Conservation (phyloP, 192 early-diverging fungal species). For the Geosiphon pyriformis region DNA sequence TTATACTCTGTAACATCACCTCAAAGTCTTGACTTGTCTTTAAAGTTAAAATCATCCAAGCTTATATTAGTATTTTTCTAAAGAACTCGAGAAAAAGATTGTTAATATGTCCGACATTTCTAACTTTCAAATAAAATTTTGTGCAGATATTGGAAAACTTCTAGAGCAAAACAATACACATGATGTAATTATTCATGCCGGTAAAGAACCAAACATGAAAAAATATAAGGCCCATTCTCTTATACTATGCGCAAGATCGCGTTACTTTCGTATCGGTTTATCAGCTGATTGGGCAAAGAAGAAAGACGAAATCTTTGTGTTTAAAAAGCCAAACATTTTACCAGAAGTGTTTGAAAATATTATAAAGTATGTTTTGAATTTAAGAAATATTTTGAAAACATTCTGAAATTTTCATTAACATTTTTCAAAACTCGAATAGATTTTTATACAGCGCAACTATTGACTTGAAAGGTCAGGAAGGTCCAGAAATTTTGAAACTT, state of each 20-base stretch:
- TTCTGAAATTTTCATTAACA: background rate
- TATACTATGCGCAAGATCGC: constrained; percentile 4
- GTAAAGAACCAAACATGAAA: background rate
- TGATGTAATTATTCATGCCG: constrained; percentile 13
- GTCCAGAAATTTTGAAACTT: constrained; percentile 10
- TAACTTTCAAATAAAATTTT: background rate
- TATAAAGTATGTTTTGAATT: background rate
- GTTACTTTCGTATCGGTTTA: constrained; percentile 14
- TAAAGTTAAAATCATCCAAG: too few species aligned
- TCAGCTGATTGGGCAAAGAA: constrained; percentile 12
- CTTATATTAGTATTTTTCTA: too few species aligned
- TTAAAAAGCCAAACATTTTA: constrained; percentile 23
- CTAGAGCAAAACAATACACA: background rate
- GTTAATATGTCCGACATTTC: too few species aligned
- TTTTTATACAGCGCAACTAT: constrained; percentile 13
- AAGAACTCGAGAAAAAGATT: too few species aligned
- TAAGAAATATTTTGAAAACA: background rate
- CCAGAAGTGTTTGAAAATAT: constrained; percentile 1
- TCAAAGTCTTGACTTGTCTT: too few species aligned
- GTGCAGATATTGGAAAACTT: background rate
- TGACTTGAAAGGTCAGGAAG: background rate
- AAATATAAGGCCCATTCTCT: constrained; percentile 10
- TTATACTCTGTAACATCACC: too few species aligned
- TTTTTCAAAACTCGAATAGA: constrained; percentile 7
- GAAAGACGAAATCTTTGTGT: constrained; percentile 6